Conservation (phyloP, 148 eudicot species). For the Diospyros kaki region DNA sequence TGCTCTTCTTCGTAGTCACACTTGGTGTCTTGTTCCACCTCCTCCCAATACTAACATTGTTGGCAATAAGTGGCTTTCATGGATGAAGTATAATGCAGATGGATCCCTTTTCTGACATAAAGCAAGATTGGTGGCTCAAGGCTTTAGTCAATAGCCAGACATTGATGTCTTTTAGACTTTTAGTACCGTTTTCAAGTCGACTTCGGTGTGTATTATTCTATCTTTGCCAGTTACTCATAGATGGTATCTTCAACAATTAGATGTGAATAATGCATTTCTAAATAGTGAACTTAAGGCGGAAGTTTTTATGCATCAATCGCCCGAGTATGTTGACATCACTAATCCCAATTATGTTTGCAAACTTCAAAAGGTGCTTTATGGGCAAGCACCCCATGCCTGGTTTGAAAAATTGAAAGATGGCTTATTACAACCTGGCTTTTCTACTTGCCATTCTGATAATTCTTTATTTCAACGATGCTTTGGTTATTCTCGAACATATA, state of each 20-base stretch:
- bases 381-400: conserved; percentile 6
- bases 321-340: not conserved
- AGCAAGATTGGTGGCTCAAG: conserved; percentile 4
- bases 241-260: not conserved
- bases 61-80: not conserved
- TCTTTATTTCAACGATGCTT: not conserved
- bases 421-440: not conserved
- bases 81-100: not conserved
- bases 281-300: not conserved
- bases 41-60: not conserved
- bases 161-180: conserved; percentile 6
- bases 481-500: not conserved
- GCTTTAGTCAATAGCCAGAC: not conserved
- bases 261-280: conserved; percentile 9
- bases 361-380: conserved; percentile 9
- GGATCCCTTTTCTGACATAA: conserved; percentile 3
- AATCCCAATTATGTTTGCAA: not conserved
- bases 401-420: not conserved
- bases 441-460: not conserved
- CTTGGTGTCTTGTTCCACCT: not conserved
- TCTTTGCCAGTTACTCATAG: not conserved
- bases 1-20: not conserved
- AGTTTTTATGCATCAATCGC: conserved; percentile 4
- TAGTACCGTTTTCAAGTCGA: not conserved
- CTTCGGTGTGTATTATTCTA: not conserved